phyloP scores from a whole-genome alignment of 495 filamentous ascomycete species.

The Neurospora africana region DNA sequence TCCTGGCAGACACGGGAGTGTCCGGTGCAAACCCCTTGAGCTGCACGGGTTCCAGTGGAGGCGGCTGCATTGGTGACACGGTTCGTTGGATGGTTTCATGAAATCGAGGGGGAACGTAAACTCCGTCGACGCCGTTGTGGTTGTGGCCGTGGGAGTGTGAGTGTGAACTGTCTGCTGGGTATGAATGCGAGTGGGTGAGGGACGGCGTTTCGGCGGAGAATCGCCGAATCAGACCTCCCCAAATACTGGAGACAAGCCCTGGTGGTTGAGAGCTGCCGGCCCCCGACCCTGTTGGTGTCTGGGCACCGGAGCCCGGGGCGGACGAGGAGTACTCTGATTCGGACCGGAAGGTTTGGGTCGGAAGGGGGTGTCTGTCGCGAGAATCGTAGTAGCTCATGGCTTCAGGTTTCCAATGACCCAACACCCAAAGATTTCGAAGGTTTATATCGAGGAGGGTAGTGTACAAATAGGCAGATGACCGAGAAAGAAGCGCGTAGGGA shows the following conservation, averaged over 20 bases:
- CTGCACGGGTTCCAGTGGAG: constrained; percentile 35
- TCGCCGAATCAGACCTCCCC: constrained; percentile 26
- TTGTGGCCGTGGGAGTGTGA: constrained; percentile 8
- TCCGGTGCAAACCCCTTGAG: constrained; percentile 30
- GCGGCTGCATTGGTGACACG: constrained; percentile 29
- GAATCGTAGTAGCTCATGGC: constrained; percentile 18
- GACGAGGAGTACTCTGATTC: constrained; percentile 8
- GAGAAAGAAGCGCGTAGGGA: background rate
- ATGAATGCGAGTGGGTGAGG: constrained; percentile 2
- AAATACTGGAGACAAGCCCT: constrained; percentile 19
- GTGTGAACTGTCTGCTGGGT: constrained; percentile 15
- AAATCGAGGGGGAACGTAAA: constrained; percentile 26
- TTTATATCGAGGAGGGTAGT: background rate
- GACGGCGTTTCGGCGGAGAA: constrained; percentile 20
- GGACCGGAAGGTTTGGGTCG: constrained; percentile 15
- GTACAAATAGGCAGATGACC: background rate
- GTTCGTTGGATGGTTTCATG: constrained; percentile 14
- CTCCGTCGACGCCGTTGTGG: constrained; percentile 28
- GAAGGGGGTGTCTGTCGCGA: constrained; percentile 5
- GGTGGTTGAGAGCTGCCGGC: constrained; percentile 9
- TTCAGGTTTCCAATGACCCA: background rate
- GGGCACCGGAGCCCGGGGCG: constrained; percentile 22
- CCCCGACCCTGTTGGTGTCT: constrained; percentile 18
- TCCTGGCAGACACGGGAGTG: constrained; percentile 25
- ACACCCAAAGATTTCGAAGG: background rate